Conservation (phyloP, 768 basidiomycete genomes). For the Austroboletus eburneus region DNA sequence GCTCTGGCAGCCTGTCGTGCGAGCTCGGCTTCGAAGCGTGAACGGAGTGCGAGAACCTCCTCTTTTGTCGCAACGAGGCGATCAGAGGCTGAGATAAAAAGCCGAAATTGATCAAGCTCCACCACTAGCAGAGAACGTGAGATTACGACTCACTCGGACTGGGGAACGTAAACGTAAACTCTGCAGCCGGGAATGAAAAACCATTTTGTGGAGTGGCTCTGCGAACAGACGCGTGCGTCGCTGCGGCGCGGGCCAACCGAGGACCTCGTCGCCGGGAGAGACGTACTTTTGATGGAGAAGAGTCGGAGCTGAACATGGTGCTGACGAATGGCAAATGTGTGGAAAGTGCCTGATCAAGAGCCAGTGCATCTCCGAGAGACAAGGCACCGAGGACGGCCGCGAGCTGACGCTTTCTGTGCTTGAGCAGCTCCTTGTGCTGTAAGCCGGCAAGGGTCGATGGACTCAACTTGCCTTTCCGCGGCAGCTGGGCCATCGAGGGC, state of each 20-base stretch:
- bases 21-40: conserved; percentile 70
- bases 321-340: conserved; percentile 32
- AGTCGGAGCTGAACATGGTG: conserved; percentile 34
- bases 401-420: conserved; percentile 64
- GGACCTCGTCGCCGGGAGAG: conserved; percentile 53
- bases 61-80: conserved; percentile 64
- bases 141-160: conserved; percentile 65
- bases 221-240: conserved; percentile 13
- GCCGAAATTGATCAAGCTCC: conserved; percentile 26
- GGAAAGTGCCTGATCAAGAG: conserved; percentile 74
- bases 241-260: conserved; percentile 46
- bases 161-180: conserved; percentile 59
- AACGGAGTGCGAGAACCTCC: conserved; percentile 62
- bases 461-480: conserved; percentile 45
- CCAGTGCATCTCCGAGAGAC: conserved; percentile 64
- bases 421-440: conserved; percentile 72
- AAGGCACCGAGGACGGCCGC: conserved; percentile 65
- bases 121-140: conserved; percentile 20
- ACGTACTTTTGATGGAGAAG: conserved; percentile 38
- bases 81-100: conserved; percentile 55
- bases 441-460: conserved; percentile 63
- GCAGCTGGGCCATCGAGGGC: conserved; percentile 17
- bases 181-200: conserved; percentile 44
- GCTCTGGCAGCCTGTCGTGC: conserved; percentile 62
- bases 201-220: conserved; percentile 19